A percentile compares a stretch with the other conserved stretches of the same genome.
Evolutionary conservation across 2,329 filamentous ascomycete species (phyloP).

Genomic region (Kalaharituber pfeilii): DNA sequence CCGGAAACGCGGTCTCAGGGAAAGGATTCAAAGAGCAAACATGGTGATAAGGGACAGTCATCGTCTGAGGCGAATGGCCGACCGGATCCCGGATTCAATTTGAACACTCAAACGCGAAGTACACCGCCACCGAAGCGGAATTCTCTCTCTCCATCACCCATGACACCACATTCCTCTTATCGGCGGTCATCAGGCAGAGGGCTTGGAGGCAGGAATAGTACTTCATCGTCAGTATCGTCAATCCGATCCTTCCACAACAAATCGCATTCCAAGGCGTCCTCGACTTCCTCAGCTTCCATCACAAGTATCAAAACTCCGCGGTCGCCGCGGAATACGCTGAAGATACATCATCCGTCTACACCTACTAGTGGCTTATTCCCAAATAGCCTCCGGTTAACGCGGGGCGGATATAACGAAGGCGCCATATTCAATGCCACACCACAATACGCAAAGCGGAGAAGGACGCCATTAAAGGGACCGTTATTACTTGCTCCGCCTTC

Average conservation of each 20-base stretch:
- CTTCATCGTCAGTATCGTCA: constrained; percentile 84
- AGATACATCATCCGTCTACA: constrained; percentile 80
- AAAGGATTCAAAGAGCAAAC: background rate
- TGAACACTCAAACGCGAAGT: constrained; percentile 10
- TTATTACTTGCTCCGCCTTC: constrained; percentile 40
- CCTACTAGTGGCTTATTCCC: constrained; percentile 57
- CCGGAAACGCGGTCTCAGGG: background rate
- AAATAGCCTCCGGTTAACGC: constrained; percentile 47
- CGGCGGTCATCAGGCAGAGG: constrained; percentile 60
- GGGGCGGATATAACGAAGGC: constrained; percentile 29
- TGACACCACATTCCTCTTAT: constrained; percentile 76
- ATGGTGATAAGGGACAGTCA: background rate
- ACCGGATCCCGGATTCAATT: background rate
- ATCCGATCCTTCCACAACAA: constrained; percentile 79
- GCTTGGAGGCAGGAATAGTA: constrained; percentile 81
- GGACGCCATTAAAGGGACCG: constrained; percentile 67
- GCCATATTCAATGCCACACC: constrained; percentile 37
- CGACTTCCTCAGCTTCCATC: constrained; percentile 59
- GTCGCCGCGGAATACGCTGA: constrained; percentile 77
- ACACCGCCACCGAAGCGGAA: constrained; percentile 40
- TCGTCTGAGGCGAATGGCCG: background rate
- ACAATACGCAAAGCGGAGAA: constrained; percentile 59
- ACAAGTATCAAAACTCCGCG: constrained; percentile 50
- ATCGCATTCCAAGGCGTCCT: constrained; percentile 84
- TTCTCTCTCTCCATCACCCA: constrained; percentile 67